These are phyloP conservation scores for Chlorella sp. DNA, from an alignment of 139 green algal species.

Conservation along the genomic window DNA sequence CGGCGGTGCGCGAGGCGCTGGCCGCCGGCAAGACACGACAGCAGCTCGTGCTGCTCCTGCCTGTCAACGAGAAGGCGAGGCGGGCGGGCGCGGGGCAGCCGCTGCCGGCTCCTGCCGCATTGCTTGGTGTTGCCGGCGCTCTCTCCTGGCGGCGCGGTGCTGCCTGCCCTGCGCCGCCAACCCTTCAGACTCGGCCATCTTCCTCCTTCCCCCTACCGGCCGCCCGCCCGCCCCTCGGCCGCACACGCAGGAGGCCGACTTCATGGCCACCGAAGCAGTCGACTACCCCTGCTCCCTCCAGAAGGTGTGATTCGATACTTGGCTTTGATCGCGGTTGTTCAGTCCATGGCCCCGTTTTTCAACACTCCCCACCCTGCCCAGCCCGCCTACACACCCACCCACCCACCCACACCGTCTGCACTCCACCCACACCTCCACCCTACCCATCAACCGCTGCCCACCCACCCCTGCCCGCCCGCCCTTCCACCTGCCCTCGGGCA, in stretches of 20 bases:
- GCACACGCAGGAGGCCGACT: too few species aligned
- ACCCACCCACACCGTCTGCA: too few species aligned
- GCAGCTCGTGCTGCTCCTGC: slow-evolving; percentile 33
- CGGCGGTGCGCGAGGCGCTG: slow-evolving; percentile 5
- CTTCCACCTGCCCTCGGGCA: neutral
- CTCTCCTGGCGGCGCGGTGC: too few species aligned
- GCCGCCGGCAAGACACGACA: slow-evolving; percentile 28
- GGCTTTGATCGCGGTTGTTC: neutral
- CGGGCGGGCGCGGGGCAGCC: neutral
- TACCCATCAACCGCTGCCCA: too few species aligned
- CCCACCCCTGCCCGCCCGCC: too few species aligned
- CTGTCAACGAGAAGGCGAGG: slow-evolving; percentile 54
- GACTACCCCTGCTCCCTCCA: slow-evolving; percentile 51
- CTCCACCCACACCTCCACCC: too few species aligned
- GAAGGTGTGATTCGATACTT: slow-evolving; percentile 14
- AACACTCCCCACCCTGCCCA: too few species aligned
- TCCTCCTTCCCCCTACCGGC: neutral
- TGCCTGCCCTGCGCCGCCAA: neutral
- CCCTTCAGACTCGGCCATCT: neutral
- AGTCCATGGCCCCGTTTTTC: too few species aligned
- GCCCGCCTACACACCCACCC: too few species aligned
- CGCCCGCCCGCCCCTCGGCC: too few species aligned
- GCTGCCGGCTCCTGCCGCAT: neutral
- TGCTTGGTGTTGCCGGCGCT: too few species aligned
- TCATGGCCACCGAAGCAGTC: slow-evolving; percentile 36